Evolutionary conservation across 2,329 filamentous ascomycete species (phyloP).

Genomic region (Helotiales sp.): DNA sequence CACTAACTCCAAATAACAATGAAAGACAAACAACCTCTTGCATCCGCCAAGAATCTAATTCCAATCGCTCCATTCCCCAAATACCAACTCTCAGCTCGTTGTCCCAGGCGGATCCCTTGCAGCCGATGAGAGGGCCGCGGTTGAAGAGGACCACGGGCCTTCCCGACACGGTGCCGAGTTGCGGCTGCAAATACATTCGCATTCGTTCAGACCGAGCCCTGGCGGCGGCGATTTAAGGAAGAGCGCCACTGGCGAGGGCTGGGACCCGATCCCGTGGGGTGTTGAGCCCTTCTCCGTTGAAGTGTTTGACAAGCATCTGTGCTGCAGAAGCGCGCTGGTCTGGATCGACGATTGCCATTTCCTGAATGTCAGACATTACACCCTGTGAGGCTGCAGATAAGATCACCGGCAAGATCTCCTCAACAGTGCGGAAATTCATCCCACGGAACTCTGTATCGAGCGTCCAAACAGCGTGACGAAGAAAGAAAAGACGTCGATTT

Average conservation of each 20-base stretch:
- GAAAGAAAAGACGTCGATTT: slow-evolving; percentile 25
- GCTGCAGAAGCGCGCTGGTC: slow-evolving; percentile 23
- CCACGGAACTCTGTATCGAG: slow-evolving; percentile 24
- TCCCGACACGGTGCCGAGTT: slow-evolving; percentile 22
- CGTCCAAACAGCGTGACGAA: slow-evolving; percentile 26
- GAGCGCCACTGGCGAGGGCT: slow-evolving; percentile 21
- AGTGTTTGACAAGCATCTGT: slow-evolving; percentile 28
- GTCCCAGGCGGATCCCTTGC: slow-evolving; percentile 13
- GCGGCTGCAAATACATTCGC: slow-evolving; percentile 22
- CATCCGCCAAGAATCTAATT: too few relatives aligned
- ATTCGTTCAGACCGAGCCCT: slow-evolving; percentile 21
- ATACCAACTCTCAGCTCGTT: slow-evolving; percentile 6
- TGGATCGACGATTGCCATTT: slow-evolving; percentile 25
- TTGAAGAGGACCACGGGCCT: slow-evolving; percentile 18
- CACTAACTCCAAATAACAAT: too few relatives aligned
- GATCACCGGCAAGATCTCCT: slow-evolving; percentile 5
- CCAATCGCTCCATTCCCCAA: too few relatives aligned
- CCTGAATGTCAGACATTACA: slow-evolving; percentile 21
- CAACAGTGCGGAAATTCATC: slow-evolving; percentile 14
- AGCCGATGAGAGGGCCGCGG: slow-evolving; percentile 11
- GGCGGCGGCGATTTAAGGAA: slow-evolving; percentile 9
- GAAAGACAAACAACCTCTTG: too few relatives aligned
- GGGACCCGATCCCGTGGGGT: slow-evolving; percentile 27
- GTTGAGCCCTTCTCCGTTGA: slow-evolving; percentile 23
- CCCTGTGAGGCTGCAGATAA: slow-evolving; percentile 19